Conservation (phyloP, 768 basidiomycete species). For the Sarcodon aspratus region DNA sequence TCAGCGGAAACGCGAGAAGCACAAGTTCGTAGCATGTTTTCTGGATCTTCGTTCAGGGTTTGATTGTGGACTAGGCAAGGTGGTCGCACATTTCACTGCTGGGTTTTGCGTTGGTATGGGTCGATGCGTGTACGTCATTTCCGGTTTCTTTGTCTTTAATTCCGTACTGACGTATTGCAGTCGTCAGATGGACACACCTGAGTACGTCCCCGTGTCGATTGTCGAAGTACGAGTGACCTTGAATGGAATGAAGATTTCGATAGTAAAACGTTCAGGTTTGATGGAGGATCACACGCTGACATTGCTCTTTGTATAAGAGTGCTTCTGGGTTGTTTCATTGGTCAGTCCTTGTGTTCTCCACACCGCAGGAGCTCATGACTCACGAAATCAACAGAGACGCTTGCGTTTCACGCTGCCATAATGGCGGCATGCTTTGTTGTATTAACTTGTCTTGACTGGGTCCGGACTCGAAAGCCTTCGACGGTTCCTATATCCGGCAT, state of each 20-base stretch:
- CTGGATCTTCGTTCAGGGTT: neutral
- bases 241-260: conserved; percentile 2
- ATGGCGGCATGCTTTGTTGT: conserved; percentile 43
- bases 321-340: conserved; percentile 54
- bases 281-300: conserved; percentile 22
- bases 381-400: conserved; percentile 40
- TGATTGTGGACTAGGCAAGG: conserved; percentile 30
- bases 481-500: conserved; percentile 31
- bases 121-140: conserved; percentile 59
- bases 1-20: conserved; percentile 17
- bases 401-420: conserved; percentile 64
- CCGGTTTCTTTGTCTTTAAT: neutral
- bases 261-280: conserved; percentile 3
- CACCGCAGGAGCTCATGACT: neutral
- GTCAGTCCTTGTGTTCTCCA: conserved; percentile 21
- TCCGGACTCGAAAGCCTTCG: conserved; percentile 16
- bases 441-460: conserved; percentile 28
- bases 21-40: conserved; percentile 3
- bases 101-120: conserved; percentile 42
- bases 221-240: neutral
- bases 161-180: conserved; percentile 21
- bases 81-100: conserved; percentile 51
- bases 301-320: conserved; percentile 40
- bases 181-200: conserved; percentile 70
- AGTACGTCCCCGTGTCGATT: conserved; percentile 25